phyloP scores from a whole-genome alignment of 2,329 filamentous ascomycete genomes.

The Fusarium scirpi region DNA sequence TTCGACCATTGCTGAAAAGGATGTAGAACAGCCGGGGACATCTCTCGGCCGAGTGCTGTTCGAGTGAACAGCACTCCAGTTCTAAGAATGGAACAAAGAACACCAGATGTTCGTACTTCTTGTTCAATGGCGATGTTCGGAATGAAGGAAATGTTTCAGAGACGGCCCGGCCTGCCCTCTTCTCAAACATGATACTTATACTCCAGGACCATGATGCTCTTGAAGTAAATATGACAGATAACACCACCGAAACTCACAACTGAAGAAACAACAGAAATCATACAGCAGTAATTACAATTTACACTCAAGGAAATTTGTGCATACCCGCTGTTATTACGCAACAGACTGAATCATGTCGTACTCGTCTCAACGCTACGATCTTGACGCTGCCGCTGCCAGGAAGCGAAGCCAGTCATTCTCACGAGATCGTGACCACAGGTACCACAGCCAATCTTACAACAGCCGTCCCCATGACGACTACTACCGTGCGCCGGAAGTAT shows the following conservation, averaged over 20 bases:
- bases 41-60: background rate
- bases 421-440: background rate
- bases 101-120: background rate
- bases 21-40: background rate
- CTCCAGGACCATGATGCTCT: background rate
- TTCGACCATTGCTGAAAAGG: background rate
- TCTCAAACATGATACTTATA: constrained; percentile 2
- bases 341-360: constrained; percentile 26
- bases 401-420: background rate
- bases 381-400: constrained; percentile 9
- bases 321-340: constrained; percentile 5
- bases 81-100: background rate
- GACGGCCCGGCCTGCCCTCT: background rate
- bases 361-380: constrained; percentile 19
- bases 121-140: background rate
- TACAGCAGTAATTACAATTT: background rate
- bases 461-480: background rate
- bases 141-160: background rate
- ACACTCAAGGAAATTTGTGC: background rate
- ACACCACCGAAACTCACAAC: background rate
- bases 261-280: background rate
- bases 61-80: constrained; percentile 5
- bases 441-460: background rate
- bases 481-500: constrained; percentile 1
- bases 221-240: background rate